Evolutionary conservation across 2,329 filamentous ascomycete species (phyloP).

Genomic region (Fusarium floridanum): DNA sequence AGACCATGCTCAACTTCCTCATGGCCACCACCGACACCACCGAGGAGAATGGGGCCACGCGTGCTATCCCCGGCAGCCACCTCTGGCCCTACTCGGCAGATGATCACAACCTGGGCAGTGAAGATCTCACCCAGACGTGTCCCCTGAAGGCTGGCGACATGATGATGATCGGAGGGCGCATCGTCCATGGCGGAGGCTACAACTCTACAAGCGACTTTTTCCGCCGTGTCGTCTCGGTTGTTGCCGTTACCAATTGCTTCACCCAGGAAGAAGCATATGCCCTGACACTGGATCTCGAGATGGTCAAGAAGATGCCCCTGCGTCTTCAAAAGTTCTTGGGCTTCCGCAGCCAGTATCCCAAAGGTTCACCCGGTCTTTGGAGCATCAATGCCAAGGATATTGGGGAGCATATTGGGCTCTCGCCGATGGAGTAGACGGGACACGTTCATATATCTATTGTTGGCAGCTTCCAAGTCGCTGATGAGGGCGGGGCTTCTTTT

Average conservation of each 20-base stretch:
- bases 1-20: neutral
- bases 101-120: neutral
- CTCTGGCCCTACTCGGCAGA: neutral
- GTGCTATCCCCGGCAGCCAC: neutral
- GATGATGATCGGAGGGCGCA: neutral
- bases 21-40: neutral
- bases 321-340: neutral
- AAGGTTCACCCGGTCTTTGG: neutral
- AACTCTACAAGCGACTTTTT: neutral
- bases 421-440: neutral
- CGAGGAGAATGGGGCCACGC: neutral
- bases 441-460: no score
- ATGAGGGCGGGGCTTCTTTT: neutral
- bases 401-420: neutral
- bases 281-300: neutral
- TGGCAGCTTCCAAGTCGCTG: neutral
- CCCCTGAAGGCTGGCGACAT: neutral
- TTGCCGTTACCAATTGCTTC: neutral
- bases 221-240: neutral
- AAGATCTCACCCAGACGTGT: neutral
- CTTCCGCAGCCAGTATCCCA: neutral
- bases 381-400: neutral
- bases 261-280: neutral
- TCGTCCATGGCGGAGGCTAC: neutral
- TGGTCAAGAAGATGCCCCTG: neutral